Evolutionary conservation across 345 rosid genomes (phyloP), one percentile per base, ranked within the genome.

Genomic region (Trapa incisa): DNA sequence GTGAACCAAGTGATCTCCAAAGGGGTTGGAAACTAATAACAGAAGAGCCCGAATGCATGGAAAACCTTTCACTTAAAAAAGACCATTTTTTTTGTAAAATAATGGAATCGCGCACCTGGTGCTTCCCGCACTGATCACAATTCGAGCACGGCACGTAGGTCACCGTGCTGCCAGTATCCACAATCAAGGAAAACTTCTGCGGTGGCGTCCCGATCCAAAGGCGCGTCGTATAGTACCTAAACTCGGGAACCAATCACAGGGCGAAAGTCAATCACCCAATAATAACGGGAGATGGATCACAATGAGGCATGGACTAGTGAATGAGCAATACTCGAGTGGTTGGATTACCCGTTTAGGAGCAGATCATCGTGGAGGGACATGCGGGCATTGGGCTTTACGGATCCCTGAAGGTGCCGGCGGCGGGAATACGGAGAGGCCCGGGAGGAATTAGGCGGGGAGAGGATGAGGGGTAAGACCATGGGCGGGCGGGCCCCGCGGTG

Each of bases 151-250:
- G 97, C 14, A 93, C 96, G 32, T 88, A 93, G 15, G 98, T 93
- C 37, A 90, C 95, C 48, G 92, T 88, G 65, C 97, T 93, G 9
- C 98, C 97, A 0, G 96, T 86, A 78, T 93, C 97, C 1, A 88
- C 97, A 50, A 93, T 90, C 11, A 93, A 85, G 22, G 96, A 87
- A 71, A 93, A 93, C 76, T 54, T 82, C 83, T 93, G 98, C 3
- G 98, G 96, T 1, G 97, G 98, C 45, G 96, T 88, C 65, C 98
- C 98, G 80, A 93, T 93, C 94, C 85, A 93, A 12, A 93, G 82
- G 75, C 95, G 73, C 54, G 96, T 87, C 4, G 99, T 87, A 35
- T 94, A 94, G 74, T 93, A 93, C 72, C 96, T 91, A 33, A 29
- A 7, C 64, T 53, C 29, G 35, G 56, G 61, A 71, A 43, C 6